Evolutionary conservation across 257 asterid species (phyloP), one percentile per base, ranked within the genome.

Genomic region (Fraxinus quadrangulata): DNA sequence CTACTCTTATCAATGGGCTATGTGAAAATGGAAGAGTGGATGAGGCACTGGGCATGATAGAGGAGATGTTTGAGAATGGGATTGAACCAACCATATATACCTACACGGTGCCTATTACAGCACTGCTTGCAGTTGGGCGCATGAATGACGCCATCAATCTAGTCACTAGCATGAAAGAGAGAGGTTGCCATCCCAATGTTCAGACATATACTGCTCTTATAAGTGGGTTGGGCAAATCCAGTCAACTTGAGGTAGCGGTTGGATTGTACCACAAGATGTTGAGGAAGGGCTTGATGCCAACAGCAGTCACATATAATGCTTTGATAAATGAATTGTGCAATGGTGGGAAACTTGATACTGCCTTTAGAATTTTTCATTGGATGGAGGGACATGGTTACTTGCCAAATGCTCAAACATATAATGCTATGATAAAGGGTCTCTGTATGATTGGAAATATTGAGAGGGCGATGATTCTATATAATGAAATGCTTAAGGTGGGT

Each of bases 211-310:
- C 98, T 17, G 89, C 97, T 49, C 86, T 94, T 68, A 88, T 94
- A 40, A 84, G 91, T 82, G 97, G 97, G 72, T 83, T 92, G 79
- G 93, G 94, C 34, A 88, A 86, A 73, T 88, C 82, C 5, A 81
- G 85, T 78, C 90, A 78, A 74, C 84, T 85, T 75, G 92, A 94
- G 86, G 86, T 94, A 42, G 94, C 93, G 28, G 73, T 87, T 71
- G 98, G 97, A 26, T 87, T 94, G 86, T 94, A 91, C 87, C 94
- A 94, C 85, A 89, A 84, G 89, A 94, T 94, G 95, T 76, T 91
- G 71, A 88, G 86, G 90, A 84, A 81, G 74, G 92, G 95, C n/a
- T 80, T 92, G 87, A 86, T 75, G 77, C 98, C 97, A 63, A 87
- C 93, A 28, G 68, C 88, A 3, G 89, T 92, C 76, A 90, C 97